Evolutionary conservation across 108 stramenopile species (phyloP).

Genomic region (Fragilaria crotonensis): DNA sequence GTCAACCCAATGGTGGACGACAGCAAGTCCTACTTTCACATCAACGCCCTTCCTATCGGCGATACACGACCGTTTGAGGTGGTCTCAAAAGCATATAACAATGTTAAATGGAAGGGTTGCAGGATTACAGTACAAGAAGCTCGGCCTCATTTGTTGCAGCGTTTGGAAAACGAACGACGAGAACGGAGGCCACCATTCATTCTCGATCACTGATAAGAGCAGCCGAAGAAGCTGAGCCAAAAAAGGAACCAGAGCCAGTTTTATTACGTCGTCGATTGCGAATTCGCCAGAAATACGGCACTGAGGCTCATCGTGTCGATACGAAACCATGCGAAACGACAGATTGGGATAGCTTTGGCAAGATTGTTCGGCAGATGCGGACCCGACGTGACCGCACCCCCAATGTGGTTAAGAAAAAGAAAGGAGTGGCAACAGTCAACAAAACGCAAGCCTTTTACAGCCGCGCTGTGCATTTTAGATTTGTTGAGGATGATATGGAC

Average conservation of each 20-base stretch:
- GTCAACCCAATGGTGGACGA: not conserved
- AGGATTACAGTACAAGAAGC: slow-evolving; percentile 54
- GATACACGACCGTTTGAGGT: not conserved
- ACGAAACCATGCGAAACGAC: slow-evolving; percentile 42
- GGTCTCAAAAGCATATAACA: slow-evolving; percentile 49
- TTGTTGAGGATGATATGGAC: slow-evolving; percentile 5
- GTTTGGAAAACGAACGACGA: slow-evolving; percentile 47
- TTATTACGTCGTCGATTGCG: slow-evolving; percentile 52
- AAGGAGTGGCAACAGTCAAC: slow-evolving; percentile 9
- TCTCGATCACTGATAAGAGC: too few species aligned
- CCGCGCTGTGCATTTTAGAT: slow-evolving; percentile 59
- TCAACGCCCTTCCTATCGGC: not conserved
- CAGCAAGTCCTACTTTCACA: not conserved
- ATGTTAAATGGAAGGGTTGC: slow-evolving; percentile 86
- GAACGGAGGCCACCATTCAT: slow-evolving; percentile 2
- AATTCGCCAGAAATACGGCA: slow-evolving; percentile 61
- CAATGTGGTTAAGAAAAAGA: slow-evolving; percentile 26
- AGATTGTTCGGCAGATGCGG: slow-evolving; percentile 12
- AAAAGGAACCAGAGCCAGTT: slow-evolving; percentile 14
- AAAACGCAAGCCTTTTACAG: slow-evolving; percentile 28
- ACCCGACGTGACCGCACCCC: slow-evolving; percentile 38
- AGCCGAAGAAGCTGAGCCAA: not conserved
- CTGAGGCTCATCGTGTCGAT: slow-evolving; percentile 66
- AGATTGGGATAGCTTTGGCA: slow-evolving; percentile 20
- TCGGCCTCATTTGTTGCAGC: slow-evolving; percentile 61